These are phyloP conservation scores for Arachnomyces sp. DNA, from an alignment of 2,329 filamentous ascomycete genomes.

Conservation along the genomic window DNA sequence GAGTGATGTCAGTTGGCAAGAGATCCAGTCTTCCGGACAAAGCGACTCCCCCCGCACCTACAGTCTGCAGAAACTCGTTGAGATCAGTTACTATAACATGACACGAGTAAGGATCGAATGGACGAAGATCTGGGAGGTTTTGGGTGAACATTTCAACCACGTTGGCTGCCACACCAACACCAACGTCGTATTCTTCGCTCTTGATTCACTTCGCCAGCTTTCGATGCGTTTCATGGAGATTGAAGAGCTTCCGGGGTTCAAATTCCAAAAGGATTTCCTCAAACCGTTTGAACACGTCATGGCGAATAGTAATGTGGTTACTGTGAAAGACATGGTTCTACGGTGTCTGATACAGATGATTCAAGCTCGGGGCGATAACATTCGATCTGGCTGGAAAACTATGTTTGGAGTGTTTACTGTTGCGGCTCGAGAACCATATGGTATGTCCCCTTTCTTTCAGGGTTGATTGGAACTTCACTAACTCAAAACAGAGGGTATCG, in stretches of 20 bases:
- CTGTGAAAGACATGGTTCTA: conserved; percentile 95
- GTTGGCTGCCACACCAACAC: conserved; percentile 96
- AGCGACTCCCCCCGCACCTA: conserved; percentile 95
- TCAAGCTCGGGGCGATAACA: conserved; percentile 90
- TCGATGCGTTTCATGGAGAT: conserved; percentile 99
- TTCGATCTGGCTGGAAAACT: conserved; percentile 94
- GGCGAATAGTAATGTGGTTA: conserved; percentile 79
- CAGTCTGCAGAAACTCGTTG: conserved; percentile 94
- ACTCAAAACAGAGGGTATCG: conserved; percentile 63
- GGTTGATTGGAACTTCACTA: conserved; percentile 11
- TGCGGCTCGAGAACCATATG: conserved; percentile 80
- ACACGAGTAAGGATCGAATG: conserved; percentile 95
- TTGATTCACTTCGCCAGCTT: conserved; percentile 88
- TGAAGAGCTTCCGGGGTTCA: conserved; percentile 94
- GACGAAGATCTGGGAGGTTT: conserved; percentile 93
- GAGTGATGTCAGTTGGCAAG: conserved; percentile 96
- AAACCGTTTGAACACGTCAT: conserved; percentile 98
- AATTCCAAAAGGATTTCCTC: conserved; percentile 98
- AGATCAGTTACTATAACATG: conserved; percentile 99
- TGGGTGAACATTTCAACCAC: conserved; percentile 97
- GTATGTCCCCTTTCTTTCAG: conserved; percentile 31
- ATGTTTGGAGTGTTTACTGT: conserved; percentile 99
- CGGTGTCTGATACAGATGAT: conserved; percentile 99
- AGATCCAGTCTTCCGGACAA: conserved; percentile 93
- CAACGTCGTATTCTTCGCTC: conserved; percentile 90